Conservation (phyloP, 2,329 filamentous ascomycete genomes). For the Cryphonectria naterciae region DNA sequence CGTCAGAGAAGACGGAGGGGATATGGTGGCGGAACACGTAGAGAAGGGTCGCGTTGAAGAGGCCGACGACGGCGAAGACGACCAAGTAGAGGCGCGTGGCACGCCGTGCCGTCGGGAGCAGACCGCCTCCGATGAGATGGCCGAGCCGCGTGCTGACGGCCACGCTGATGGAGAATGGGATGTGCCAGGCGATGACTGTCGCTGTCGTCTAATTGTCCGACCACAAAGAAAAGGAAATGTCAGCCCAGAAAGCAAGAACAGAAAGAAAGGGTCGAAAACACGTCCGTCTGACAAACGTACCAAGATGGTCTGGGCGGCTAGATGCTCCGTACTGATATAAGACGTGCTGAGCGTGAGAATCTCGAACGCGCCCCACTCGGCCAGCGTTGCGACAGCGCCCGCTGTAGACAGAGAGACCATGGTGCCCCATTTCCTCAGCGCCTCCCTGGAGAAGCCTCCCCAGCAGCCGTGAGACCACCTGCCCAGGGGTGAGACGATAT, state of each 20-base stretch:
- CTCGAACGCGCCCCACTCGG: conserved; percentile 49
- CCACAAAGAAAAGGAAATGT: not conserved
- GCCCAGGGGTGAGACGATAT: conserved; percentile 46
- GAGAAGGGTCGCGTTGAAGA: conserved; percentile 40
- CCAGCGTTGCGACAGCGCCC: conserved; percentile 45
- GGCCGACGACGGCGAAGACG: conserved; percentile 40
- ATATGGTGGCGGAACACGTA: conserved; percentile 39
- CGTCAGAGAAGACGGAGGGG: conserved; percentile 39
- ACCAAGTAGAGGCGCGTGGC: conserved; percentile 39
- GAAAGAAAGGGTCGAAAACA: not conserved
- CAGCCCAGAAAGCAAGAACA: not conserved
- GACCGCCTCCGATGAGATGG: conserved; percentile 46
- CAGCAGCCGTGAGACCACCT: conserved; percentile 48
- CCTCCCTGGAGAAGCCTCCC: conserved; percentile 46
- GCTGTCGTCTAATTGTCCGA: conserved; percentile 38
- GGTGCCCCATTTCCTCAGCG: conserved; percentile 40
- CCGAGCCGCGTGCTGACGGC: conserved; percentile 48
- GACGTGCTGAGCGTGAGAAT: conserved; percentile 50
- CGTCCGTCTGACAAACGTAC: conserved; percentile 6
- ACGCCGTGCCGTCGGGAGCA: conserved; percentile 38
- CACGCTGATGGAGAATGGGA: conserved; percentile 48
- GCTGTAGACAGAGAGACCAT: conserved; percentile 46
- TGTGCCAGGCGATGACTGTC: conserved; percentile 47
- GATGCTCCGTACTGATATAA: conserved; percentile 47
- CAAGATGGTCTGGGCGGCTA: conserved; percentile 48